A percentile compares a stretch with the other conserved stretches of the same genome.
phyloP scores from a whole-genome alignment of 768 basidiomycete species.

The Mycena pura region DNA sequence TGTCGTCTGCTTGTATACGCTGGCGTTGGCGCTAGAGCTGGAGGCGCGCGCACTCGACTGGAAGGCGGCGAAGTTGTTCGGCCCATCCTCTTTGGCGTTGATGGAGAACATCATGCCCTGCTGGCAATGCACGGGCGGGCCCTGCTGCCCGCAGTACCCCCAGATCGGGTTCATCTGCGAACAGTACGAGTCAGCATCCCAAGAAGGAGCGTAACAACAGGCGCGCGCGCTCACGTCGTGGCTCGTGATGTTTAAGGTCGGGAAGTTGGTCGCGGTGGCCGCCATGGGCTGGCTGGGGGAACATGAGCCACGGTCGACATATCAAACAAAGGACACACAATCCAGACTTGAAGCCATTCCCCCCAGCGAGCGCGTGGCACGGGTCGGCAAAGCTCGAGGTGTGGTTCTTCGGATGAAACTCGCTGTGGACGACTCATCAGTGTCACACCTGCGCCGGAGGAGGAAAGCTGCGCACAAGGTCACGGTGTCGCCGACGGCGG shows the following conservation, averaged over 20 bases:
- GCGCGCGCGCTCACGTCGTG: slow-evolving; percentile 41
- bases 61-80: slow-evolving; percentile 31
- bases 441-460: too few relatives aligned
- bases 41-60: too few relatives aligned
- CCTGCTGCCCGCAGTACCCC: slow-evolving; percentile 49
- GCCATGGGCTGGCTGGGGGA: slow-evolving; percentile 39
- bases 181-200: neutral
- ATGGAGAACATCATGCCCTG: slow-evolving; percentile 56
- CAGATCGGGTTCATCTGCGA: slow-evolving; percentile 37
- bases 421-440: too few relatives aligned
- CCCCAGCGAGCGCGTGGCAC: slow-evolving; percentile 28
- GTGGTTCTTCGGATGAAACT: slow-evolving; percentile 36
- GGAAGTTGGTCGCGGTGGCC: slow-evolving; percentile 36
- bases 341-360: slow-evolving; percentile 34
- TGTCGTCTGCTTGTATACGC: too few relatives aligned
- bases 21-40: too few relatives aligned
- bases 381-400: slow-evolving; percentile 37
- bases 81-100: slow-evolving; percentile 39
- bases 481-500: too few relatives aligned
- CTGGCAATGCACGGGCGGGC: slow-evolving; percentile 42
- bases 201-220: neutral
- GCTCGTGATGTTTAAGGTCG: slow-evolving; percentile 47
- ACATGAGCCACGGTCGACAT: neutral
- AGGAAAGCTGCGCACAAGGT: too few relatives aligned
- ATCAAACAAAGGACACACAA: slow-evolving; percentile 25